Evolutionary conservation across 805 yeast genomes (phyloP), one percentile per base, ranked within the genome.

Genomic region (Isabelozyma heimii): DNA sequence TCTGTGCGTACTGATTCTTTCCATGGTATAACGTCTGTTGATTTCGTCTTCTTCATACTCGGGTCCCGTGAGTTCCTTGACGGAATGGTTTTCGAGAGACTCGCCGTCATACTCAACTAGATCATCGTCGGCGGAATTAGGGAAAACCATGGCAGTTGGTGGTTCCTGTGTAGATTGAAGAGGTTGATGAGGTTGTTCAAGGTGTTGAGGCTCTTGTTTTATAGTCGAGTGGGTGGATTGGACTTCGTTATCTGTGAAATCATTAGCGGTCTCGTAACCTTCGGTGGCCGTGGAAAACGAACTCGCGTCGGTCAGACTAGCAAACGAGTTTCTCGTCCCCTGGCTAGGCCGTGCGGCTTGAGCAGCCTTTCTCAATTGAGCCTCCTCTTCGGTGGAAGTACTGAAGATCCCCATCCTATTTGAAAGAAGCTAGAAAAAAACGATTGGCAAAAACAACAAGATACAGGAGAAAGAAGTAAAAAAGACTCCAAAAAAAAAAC

Each of bases 401-500:
- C 76, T 74, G 40, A 71, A 66, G n/a, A 66, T 42, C 6, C 66
- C 73, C 74, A 70, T 70, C 1, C n/a, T 37, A 9, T 13, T n/a
- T n/a, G n/a, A n/a, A n/a, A n/a, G n/a, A n/a, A n/a, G n/a, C n/a
- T n/a, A n/a, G n/a, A n/a, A n/a, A n/a, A 20, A 20, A 20, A 3
- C 4, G 24, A 20, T 20, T 20, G 24, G 24, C n/a, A 20, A 3
- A 20, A 20, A 20, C 24, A 20, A 3, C 1, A 6, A 20, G 17
- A 37, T 5, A 13, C 7, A 6, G 40, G 12, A 37, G 17, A 37
- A 8, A 37, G 2, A 12, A 30, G n/a, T 30, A 8, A 30, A 30
- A 9, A 30, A 30, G n/a, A 30, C 4, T 10, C 35, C 5, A 28
- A 4, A 28, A 28, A 30, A 30, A 30, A 30, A 30, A 2, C 5